Percentiles rank a stretch among this genome's conserved stretches.
phyloP scores from a whole-genome alignment of 139 green algal species.

The Coelastrella sp. region DNA sequence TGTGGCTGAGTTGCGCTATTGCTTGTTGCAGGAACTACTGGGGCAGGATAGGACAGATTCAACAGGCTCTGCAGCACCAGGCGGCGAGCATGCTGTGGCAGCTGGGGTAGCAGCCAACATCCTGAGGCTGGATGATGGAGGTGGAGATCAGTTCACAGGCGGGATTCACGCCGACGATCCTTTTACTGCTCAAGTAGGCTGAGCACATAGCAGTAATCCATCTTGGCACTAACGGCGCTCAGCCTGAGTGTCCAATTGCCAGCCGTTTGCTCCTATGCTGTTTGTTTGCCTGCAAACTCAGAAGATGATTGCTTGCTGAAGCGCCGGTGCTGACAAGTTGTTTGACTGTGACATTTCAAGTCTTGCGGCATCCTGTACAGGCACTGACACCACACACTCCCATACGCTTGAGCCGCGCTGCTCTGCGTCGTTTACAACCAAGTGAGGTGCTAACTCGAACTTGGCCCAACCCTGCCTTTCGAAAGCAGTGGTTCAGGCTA shows the following conservation, averaged over 20 bases:
- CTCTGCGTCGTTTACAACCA: conserved; percentile 63
- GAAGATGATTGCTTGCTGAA: too few relatives aligned
- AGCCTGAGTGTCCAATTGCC: too few relatives aligned
- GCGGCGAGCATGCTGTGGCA: conserved; percentile 2
- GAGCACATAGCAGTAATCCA: too few relatives aligned
- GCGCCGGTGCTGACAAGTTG: too few relatives aligned
- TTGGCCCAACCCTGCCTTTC: conserved; percentile 65
- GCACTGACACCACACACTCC: conserved; percentile 66
- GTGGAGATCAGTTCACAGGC: too few relatives aligned
- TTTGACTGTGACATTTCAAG: background rate
- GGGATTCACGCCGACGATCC: too few relatives aligned
- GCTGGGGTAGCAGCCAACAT: conserved; percentile 65
- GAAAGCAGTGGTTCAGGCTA: conserved; percentile 76
- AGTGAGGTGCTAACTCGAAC: conserved; percentile 68
- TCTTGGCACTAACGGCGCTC: too few relatives aligned
- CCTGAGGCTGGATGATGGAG: conserved; percentile 67
- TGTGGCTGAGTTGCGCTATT: too few relatives aligned
- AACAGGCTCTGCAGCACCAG: too few relatives aligned
- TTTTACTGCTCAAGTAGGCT: conserved; percentile 68
- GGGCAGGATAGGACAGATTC: conserved; percentile 15
- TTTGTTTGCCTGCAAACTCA: too few relatives aligned
- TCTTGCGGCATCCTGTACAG: background rate
- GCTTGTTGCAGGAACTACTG: background rate
- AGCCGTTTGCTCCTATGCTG: too few relatives aligned
- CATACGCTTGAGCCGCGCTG: conserved; percentile 68